These are phyloP conservation scores for Acer negundo DNA, from an alignment of 345 rosid species.

Conservation along the genomic window DNA sequence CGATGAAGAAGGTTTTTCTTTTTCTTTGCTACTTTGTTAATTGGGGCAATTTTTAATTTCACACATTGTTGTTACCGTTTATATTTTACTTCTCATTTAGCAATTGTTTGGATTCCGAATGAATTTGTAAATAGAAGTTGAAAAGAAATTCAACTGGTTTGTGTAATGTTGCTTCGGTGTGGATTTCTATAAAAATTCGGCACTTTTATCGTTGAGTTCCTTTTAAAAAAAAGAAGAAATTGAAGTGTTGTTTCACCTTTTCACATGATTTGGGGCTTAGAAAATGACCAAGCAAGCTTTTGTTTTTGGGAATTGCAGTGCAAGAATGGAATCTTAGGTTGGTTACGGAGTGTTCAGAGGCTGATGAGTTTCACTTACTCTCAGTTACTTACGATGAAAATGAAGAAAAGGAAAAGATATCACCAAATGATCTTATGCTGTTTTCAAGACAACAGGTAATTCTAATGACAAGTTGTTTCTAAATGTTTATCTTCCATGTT, in stretches of 20 bases:
- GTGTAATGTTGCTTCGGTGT: not conserved
- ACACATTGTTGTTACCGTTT: not conserved
- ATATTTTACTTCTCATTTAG: not conserved
- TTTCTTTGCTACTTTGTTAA: not conserved
- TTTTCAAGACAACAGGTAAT: constrained; percentile 77
- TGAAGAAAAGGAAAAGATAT: constrained; percentile 54
- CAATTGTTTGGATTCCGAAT: not conserved
- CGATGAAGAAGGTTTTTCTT: constrained; percentile 65
- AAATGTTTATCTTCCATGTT: not conserved
- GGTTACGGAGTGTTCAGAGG: constrained; percentile 75
- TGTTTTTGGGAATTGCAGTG: constrained; percentile 35
- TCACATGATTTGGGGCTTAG: not conserved
- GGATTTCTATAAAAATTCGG: not conserved
- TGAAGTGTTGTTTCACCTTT: not conserved
- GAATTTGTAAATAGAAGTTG: not conserved
- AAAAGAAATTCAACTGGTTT: not conserved
- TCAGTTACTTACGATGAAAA: constrained; percentile 57
- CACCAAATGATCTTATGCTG: constrained; percentile 82
- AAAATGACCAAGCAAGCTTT: not conserved
- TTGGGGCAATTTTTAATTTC: no score
- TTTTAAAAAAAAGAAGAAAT: not conserved
- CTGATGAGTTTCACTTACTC: constrained; percentile 66
- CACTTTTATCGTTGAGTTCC: not conserved
- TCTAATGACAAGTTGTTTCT: not conserved
- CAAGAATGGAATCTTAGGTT: constrained; percentile 61